Evolutionary conservation across 1,284 basidiomycete species (phyloP).

Genomic region (Ganoderma meredithae): DNA sequence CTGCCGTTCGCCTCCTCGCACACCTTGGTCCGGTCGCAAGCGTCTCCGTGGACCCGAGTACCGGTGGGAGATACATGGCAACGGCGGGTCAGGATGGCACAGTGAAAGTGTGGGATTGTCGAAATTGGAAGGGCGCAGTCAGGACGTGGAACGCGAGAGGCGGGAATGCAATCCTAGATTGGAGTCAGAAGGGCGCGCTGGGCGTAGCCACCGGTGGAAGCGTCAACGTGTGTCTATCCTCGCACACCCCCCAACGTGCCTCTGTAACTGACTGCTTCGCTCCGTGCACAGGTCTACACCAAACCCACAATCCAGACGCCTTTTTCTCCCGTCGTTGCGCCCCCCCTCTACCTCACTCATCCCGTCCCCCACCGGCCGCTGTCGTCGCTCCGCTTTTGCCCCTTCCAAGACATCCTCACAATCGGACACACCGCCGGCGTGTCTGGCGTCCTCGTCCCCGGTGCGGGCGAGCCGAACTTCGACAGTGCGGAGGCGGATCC

Average conservation of each 20-base stretch:
- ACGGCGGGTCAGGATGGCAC: slow-evolving; percentile 89
- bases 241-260: slow-evolving; percentile 1
- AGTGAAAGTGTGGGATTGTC: slow-evolving; percentile 95
- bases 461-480: slow-evolving; percentile 94
- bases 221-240: slow-evolving; percentile 70
- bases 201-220: slow-evolving; percentile 83
- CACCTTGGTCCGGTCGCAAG: slow-evolving; percentile 90
- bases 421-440: slow-evolving; percentile 80
- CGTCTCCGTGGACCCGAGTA: slow-evolving; percentile 84
- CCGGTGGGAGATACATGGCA: slow-evolving; percentile 89
- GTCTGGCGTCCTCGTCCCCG: slow-evolving; percentile 89
- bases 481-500: slow-evolving; percentile 95
- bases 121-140: slow-evolving; percentile 92
- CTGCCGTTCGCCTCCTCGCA: slow-evolving; percentile 91
- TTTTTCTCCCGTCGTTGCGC: slow-evolving; percentile 58
- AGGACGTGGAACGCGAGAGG: slow-evolving; percentile 82
- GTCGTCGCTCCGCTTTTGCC: slow-evolving; percentile 80
- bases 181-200: slow-evolving; percentile 85
- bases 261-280: neutral
- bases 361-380: slow-evolving; percentile 76
- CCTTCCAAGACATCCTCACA: slow-evolving; percentile 92
- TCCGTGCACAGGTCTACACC: slow-evolving; percentile 62
- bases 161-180: slow-evolving; percentile 69
- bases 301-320: slow-evolving; percentile 70
- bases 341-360: slow-evolving; percentile 88